Conservation (phyloP, 129 eudicot genomes). For the Tanacetum coccineum region DNA sequence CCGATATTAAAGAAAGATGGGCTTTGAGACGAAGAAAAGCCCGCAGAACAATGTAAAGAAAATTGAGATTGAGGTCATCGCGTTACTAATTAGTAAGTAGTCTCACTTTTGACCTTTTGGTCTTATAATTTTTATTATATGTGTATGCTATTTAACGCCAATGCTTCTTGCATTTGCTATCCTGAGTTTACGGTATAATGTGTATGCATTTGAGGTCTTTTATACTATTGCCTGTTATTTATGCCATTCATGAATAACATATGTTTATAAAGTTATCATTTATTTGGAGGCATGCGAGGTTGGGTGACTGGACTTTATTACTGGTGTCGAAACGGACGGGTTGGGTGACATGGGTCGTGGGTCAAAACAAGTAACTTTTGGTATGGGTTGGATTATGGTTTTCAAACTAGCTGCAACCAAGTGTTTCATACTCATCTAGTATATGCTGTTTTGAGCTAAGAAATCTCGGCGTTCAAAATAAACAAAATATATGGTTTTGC, state of each 20-base stretch:
- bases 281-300: too few species aligned
- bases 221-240: conserved; percentile 9
- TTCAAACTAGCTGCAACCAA: too few species aligned
- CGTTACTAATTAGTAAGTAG: not conserved
- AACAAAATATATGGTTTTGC: too few species aligned
- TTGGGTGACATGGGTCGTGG: too few species aligned
- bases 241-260: conserved; percentile 3
- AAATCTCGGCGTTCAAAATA: too few species aligned
- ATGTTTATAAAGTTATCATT: too few species aligned
- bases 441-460: too few species aligned
- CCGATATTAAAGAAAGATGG: conserved; percentile 82
- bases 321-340: too few species aligned
- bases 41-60: conserved; percentile 29
- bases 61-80: conserved; percentile 17
- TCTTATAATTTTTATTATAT: not conserved
- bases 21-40: conserved; percentile 58
- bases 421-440: too few species aligned
- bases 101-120: conserved; percentile 13
- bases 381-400: too few species aligned
- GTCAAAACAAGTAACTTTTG: too few species aligned
- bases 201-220: conserved; percentile 1
- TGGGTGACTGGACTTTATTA: too few species aligned
- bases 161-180: conserved; percentile 10
- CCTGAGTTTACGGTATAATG: not conserved
- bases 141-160: conserved; percentile 10